These are phyloP conservation scores for Cercophora sp. DNA, from an alignment of 495 filamentous ascomycete species.

Conservation along the genomic window DNA sequence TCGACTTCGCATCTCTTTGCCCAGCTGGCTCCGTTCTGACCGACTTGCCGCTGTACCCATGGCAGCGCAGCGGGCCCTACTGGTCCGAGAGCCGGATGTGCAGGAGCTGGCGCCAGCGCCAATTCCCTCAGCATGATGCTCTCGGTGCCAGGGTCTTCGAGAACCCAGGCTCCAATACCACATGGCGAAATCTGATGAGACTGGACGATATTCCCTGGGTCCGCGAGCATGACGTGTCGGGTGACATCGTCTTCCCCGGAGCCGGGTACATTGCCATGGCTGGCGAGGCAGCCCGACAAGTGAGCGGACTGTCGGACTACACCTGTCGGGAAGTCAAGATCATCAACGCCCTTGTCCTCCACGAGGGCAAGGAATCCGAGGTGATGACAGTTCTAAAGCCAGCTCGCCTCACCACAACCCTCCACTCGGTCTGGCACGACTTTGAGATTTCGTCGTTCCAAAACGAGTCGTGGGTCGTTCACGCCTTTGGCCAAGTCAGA, in stretches of 20 bases:
- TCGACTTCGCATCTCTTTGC: constrained; percentile 27
- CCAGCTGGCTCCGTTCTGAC: constrained; percentile 16
- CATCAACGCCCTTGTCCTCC: too few relatives aligned
- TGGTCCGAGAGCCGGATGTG: constrained; percentile 41
- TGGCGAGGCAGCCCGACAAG: constrained; percentile 41
- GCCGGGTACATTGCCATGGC: constrained; percentile 53
- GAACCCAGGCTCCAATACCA: constrained; percentile 33
- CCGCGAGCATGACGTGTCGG: constrained; percentile 36
- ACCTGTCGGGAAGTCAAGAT: too few relatives aligned
- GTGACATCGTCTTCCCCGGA: constrained; percentile 48
- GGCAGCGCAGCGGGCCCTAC: constrained; percentile 37
- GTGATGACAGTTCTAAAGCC: too few relatives aligned
- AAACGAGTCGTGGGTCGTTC: too few relatives aligned
- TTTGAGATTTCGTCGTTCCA: too few relatives aligned
- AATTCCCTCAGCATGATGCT: constrained; percentile 35
- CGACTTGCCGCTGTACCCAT: constrained; percentile 36
- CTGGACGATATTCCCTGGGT: constrained; percentile 46
- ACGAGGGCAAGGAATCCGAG: too few relatives aligned
- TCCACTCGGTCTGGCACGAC: too few relatives aligned
- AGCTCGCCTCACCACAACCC: too few relatives aligned
- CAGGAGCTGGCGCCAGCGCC: constrained; percentile 38
- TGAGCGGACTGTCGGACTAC: too few relatives aligned
- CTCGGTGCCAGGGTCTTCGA: constrained; percentile 38
- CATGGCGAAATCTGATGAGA: constrained; percentile 42
- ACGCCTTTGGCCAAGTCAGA: too few relatives aligned